phyloP scores from a whole-genome alignment of 2,329 filamentous ascomycete genomes.

The Neospermospora avenae region DNA sequence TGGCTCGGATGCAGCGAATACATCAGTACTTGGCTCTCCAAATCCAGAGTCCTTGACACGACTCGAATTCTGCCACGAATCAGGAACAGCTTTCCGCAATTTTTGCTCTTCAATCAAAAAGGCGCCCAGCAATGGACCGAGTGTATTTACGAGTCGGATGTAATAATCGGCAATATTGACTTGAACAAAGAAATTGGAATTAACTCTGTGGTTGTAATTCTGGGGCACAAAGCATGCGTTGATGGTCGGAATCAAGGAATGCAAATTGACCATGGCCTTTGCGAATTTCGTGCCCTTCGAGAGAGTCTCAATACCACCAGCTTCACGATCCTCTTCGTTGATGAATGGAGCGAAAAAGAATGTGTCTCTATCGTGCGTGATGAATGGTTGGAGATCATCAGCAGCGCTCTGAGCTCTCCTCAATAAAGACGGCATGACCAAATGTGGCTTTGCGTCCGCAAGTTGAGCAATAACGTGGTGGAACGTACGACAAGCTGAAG shows the following conservation, averaged over 20 bases:
- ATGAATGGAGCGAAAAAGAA: constrained; percentile 73
- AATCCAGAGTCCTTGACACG: constrained; percentile 27
- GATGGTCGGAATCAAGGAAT: constrained; percentile 72
- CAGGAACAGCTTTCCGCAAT: constrained; percentile 69
- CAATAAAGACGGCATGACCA: constrained; percentile 78
- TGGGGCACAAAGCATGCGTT: constrained; percentile 67
- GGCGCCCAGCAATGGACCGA: constrained; percentile 75
- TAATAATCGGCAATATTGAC: constrained; percentile 88
- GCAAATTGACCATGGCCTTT: constrained; percentile 74
- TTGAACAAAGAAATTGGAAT: constrained; percentile 61
- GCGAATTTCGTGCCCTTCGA: constrained; percentile 70
- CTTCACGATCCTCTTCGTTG: constrained; percentile 37
- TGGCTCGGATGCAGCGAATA: constrained; percentile 15
- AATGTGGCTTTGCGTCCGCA: constrained; percentile 74
- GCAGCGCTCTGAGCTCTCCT: constrained; percentile 69
- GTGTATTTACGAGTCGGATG: constrained; percentile 64
- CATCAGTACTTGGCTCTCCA: constrained; percentile 19
- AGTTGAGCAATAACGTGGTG: constrained; percentile 72
- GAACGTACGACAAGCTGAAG: constrained; percentile 65
- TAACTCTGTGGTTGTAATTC: constrained; percentile 53
- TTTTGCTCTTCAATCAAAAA: constrained; percentile 83
- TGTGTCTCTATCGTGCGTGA: constrained; percentile 44
- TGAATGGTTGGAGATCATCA: constrained; percentile 64
- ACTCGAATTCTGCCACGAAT: constrained; percentile 50
- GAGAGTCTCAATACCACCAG: constrained; percentile 42